These are phyloP conservation scores for Sporothrix curviconia DNA, from an alignment of 2,329 filamentous ascomycete genomes.

Conservation along the genomic window DNA sequence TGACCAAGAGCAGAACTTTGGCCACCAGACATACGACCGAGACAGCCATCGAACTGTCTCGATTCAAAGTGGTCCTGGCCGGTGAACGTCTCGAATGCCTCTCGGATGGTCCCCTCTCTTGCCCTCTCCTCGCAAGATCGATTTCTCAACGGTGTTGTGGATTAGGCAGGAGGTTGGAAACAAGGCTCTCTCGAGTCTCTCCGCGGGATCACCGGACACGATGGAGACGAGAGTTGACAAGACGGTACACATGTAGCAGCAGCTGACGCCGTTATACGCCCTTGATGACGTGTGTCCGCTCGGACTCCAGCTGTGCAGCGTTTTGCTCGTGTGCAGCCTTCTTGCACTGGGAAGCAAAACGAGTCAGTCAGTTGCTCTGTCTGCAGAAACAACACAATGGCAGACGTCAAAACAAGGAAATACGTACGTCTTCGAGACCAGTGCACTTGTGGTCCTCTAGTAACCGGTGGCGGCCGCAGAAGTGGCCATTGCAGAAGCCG, in stretches of 20 bases:
- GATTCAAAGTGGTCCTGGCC: no score
- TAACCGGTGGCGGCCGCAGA: constrained; percentile 90
- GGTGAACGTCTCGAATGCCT: no score
- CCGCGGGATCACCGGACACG: no score
- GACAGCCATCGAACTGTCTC: no score
- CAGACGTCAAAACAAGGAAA: neutral
- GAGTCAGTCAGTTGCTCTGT: constrained; percentile 23
- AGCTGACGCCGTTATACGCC: constrained; percentile 56
- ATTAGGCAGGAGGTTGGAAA: no score
- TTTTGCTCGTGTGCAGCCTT: constrained; percentile 95
- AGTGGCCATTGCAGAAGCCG: constrained; percentile 87
- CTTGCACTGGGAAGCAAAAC: constrained; percentile 62
- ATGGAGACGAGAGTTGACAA: no score
- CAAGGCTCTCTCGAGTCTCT: no score
- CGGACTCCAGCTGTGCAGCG: constrained; percentile 81
- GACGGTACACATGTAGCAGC: neutral
- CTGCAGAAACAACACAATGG: neutral
- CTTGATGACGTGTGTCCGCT: constrained; percentile 90
- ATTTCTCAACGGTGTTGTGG: no score
- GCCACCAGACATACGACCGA: no score
- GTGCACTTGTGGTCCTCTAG: constrained; percentile 91
- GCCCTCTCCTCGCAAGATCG: no score
- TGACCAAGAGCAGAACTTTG: no score
- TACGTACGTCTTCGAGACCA: constrained; percentile 77
- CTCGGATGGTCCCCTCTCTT: no score